Evolutionary conservation across 306 rosid genomes (phyloP).

Genomic region (Inga oerstediana): DNA sequence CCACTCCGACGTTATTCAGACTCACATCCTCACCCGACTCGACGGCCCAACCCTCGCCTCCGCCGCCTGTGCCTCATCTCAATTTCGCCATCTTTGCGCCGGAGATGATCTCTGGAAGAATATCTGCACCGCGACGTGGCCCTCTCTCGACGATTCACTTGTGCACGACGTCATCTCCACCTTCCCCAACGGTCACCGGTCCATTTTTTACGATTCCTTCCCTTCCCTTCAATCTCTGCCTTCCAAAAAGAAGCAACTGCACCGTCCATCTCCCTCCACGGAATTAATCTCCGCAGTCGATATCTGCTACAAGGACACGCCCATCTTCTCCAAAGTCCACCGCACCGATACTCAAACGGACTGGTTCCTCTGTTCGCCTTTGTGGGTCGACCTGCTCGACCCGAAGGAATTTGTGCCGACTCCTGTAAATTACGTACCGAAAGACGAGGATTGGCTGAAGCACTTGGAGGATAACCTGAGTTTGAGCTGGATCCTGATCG

Average conservation of each 20-base stretch:
- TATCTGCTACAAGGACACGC: slow-evolving; percentile 49
- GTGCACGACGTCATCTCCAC: slow-evolving; percentile 44
- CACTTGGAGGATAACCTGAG: slow-evolving; percentile 56
- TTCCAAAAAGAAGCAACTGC: background rate
- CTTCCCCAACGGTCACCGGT: slow-evolving; percentile 67
- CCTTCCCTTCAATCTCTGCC: slow-evolving; percentile 50
- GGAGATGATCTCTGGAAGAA: slow-evolving; percentile 65
- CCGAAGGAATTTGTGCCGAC: slow-evolving; percentile 58
- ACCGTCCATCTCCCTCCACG: slow-evolving; percentile 3
- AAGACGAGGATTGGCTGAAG: slow-evolving; percentile 40
- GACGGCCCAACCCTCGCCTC: slow-evolving; percentile 70
- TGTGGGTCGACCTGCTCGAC: slow-evolving; percentile 56
- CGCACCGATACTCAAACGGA: slow-evolving; percentile 41
- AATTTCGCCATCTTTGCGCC: slow-evolving; percentile 53
- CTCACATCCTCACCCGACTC: slow-evolving; percentile 73
- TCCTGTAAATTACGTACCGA: slow-evolving; percentile 35
- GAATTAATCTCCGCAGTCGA: slow-evolving; percentile 77
- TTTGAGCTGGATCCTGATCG: slow-evolving; percentile 77
- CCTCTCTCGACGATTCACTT: slow-evolving; percentile 47
- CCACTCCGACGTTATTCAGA: slow-evolving; percentile 61
- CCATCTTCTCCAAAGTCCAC: slow-evolving; percentile 56
- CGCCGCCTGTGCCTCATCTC: slow-evolving; percentile 54
- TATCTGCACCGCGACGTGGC: slow-evolving; percentile 66
- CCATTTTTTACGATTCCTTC: slow-evolving; percentile 70
- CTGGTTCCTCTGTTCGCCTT: slow-evolving; percentile 60